Evolutionary conservation across 768 basidiomycete genomes (phyloP).

Genomic region (Termitomyces sp.): DNA sequence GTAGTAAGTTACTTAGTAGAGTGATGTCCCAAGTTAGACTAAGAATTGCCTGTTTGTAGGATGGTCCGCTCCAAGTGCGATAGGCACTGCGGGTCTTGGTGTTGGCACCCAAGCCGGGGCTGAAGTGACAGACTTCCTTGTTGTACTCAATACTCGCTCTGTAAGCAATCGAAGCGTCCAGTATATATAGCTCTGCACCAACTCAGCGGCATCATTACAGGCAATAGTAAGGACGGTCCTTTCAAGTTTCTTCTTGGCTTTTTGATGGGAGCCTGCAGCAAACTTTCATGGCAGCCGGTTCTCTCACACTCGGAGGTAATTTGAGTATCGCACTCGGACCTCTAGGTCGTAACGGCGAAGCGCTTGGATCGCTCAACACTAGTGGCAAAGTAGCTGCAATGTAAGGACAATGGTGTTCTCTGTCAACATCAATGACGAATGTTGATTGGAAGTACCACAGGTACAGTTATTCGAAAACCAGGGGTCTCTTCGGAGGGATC

Average conservation of each 20-base stretch:
- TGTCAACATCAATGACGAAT: background rate
- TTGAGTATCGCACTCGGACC: slow-evolving; percentile 88
- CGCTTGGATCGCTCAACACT: slow-evolving; percentile 73
- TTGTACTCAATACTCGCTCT: slow-evolving; percentile 80
- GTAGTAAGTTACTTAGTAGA: slow-evolving; percentile 52
- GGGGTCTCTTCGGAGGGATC: slow-evolving; percentile 90
- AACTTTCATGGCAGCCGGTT: slow-evolving; percentile 94
- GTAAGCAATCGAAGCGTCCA: slow-evolving; percentile 34
- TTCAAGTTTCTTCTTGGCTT: background rate
- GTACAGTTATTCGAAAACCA: slow-evolving; percentile 90
- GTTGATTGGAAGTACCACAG: slow-evolving; percentile 28
- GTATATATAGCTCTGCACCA: slow-evolving; percentile 1
- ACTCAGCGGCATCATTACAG: slow-evolving; percentile 24
- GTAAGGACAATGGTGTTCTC: slow-evolving; percentile 32
- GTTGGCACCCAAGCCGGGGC: slow-evolving; percentile 81
- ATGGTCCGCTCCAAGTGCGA: slow-evolving; percentile 94
- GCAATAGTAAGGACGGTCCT: slow-evolving; percentile 52
- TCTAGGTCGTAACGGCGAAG: slow-evolving; percentile 93
- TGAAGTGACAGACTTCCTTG: slow-evolving; percentile 87
- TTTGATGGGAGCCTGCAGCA: slow-evolving; percentile 29
- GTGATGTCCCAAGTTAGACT: background rate
- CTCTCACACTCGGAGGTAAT: slow-evolving; percentile 86
- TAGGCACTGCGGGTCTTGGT: slow-evolving; percentile 88
- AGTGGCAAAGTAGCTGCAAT: slow-evolving; percentile 90
- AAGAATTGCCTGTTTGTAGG: slow-evolving; percentile 31